phyloP scores from a whole-genome alignment of 768 basidiomycete genomes.

The Cystobasidium tubakii region DNA sequence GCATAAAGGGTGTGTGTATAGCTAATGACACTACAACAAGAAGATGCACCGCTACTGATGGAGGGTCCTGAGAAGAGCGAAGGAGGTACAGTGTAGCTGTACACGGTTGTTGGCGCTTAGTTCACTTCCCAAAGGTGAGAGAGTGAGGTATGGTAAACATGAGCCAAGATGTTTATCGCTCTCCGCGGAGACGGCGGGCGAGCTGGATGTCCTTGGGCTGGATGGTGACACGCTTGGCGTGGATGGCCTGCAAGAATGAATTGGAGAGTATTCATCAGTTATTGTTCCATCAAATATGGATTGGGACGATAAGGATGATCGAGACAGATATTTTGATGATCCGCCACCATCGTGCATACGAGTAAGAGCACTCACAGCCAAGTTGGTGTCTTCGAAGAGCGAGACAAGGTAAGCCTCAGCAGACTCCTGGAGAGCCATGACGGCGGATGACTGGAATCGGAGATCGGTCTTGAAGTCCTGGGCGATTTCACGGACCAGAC shows the following conservation, averaged over 20 bases:
- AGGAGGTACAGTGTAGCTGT: neutral
- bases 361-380: constrained; percentile 60
- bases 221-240: constrained; percentile 45
- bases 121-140: neutral
- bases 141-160: neutral
- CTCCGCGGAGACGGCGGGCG: constrained; percentile 60
- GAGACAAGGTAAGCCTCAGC: constrained; percentile 57
- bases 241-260: constrained; percentile 35
- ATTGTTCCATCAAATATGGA: neutral
- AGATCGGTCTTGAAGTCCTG: constrained; percentile 67
- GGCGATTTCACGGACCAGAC: constrained; percentile 64
- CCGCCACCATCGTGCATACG: neutral
- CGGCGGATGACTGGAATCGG: constrained; percentile 56
- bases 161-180: constrained; percentile 13
- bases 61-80: neutral
- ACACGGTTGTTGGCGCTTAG: too few relatives aligned
- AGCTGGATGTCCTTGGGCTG: constrained; percentile 85
- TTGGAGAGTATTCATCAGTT: constrained; percentile 6
- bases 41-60: neutral
- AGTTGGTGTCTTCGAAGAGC: constrained; percentile 54
- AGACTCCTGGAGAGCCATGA: constrained; percentile 57
- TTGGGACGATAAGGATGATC: neutral
- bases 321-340: constrained; percentile 5
- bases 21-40: neutral
- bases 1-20: neutral